phyloP scores from a whole-genome alignment of 768 basidiomycete species.

The Serpula lacrymans region DNA sequence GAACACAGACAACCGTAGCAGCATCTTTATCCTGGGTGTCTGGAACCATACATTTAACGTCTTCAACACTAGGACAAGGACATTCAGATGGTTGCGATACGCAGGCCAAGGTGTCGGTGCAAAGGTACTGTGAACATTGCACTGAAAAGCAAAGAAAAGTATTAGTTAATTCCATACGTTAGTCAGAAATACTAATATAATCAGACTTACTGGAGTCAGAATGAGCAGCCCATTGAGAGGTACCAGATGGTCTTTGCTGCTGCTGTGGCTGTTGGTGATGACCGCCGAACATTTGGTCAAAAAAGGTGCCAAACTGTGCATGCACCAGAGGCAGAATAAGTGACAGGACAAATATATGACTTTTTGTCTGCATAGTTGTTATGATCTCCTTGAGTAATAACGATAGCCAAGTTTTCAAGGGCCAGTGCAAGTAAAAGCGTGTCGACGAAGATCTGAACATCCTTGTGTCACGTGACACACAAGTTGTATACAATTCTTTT shows the following conservation, averaged over 20 bases:
- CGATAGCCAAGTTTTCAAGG: no score
- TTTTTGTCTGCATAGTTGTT: no score
- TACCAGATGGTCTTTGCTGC: constrained; percentile 28
- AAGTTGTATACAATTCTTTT: no score
- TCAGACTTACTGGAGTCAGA: constrained; percentile 57
- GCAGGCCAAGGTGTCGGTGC: constrained; percentile 72
- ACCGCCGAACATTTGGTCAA: constrained; percentile 73
- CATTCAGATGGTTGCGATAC: constrained; percentile 53
- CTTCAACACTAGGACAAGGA: constrained; percentile 74
- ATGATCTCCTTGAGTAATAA: no score
- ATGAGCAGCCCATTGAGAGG: constrained; percentile 64
- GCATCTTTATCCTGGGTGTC: constrained; percentile 49
- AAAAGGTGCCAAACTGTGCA: constrained; percentile 80
- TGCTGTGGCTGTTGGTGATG: constrained; percentile 43
- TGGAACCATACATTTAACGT: constrained; percentile 73
- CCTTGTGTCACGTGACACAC: no score
- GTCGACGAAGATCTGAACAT: no score
- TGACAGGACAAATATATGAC: constrained; percentile 35
- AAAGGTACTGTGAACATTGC: constrained; percentile 69
- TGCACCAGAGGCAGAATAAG: constrained; percentile 36
- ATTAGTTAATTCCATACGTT: constrained; percentile 1
- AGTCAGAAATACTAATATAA: neutral
- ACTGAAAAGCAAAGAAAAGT: constrained; percentile 39
- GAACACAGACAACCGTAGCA: constrained; percentile 66
- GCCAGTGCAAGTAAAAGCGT: no score